Base-by-base conservation (phyloP, 1,284 basidiomycete species). In the Pseudozyma tsukubaensis region DNA sequence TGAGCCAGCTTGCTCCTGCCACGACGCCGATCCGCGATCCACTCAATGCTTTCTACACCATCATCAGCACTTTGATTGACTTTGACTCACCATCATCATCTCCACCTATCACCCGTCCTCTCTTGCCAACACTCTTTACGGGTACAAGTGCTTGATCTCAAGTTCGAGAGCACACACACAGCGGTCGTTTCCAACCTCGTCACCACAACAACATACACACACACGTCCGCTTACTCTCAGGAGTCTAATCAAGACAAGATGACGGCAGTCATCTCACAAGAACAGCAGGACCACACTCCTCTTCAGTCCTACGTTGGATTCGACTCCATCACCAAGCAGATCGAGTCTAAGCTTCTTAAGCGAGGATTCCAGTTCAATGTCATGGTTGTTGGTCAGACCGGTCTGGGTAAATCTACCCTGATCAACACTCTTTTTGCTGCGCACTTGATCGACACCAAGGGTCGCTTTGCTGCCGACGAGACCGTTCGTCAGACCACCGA, bases 381-480 rank as follows among this genome's bases (percentile, higher is more conserved):
- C 51, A 80, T 81, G 66, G 71, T 68, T 70, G 63, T 83, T 92
- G 95, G 96, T 60, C 96, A 96, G 88, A 97, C 95, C 51, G 97
- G 96, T 76, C 89, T 99, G 48, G 97, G 96, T 85, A 99, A 99
- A 88, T 97, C 94, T 76, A 98, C 97, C 43, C 88, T 99, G 83
- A 94, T 99, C 86, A 98, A 98, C 89, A 98, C 96, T 53, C 94
- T 99, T 86, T 99, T 99, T 85, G 94, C 96, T 65, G 94, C 93
- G 59, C 95, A 98, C 87, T 89, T 99, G 83, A 92, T 99, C 84
- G 95, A 97, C 87, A 94, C 94, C 55, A 98, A 98, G 88, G 96
- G 97, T 36, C 91, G 97, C 24, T 87, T 94, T 77, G 90, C 92
- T 76, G 87, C 94, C 10, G 92, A 96, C 71, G 92, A 94, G 81